Evolutionary conservation across 306 rosid species (phyloP), one percentile per base, ranked within the genome.

Genomic region (Geum urbanum): DNA sequence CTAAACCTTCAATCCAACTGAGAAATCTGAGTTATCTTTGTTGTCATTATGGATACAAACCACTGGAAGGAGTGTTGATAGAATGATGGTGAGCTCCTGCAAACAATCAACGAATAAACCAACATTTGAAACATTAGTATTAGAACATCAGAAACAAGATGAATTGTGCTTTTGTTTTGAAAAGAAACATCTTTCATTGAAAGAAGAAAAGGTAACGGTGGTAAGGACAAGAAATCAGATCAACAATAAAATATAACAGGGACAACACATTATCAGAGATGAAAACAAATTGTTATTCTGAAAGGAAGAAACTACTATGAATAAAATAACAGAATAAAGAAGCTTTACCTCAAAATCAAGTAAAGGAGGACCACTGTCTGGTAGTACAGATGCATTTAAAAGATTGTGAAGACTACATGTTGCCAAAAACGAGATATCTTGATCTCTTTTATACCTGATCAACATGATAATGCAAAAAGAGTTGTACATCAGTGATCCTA

Each of bases 311-410:
- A 18, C 7, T 5, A 50, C 13, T 1, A 50, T 6, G 18, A 52
- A 52, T 52, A 19, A 39, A 48, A 44, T 75, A 66, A 67, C 48
- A 74, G 35, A 41, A 70, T 44, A 47, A 35, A 70, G 53, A 8
- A 57, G 70, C 71, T 76, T 74, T 84, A 92, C 98, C 96, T 88
- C 98, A 86, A 92, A 92, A 82, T 92, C 98, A 84, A 92, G 91
- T 84, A 92, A 77, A 54, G 96, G 98, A 80, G 98, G 96, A 58
- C 98, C 98, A 77, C 87, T 90, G 76, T 92, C 96, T 14, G 98
- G 85, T 24, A 83, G 82, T 77, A 92, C 76, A 74, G 96, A 83
- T 60, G 91, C 88, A 76, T 78, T 80, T 83, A 92, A 88, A 78
- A 92, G 84, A 81, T 84, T 86, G 74, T 92, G 83, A 75, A 92